phyloP scores from a whole-genome alignment of 148 eudicot genomes.

The Limonium bicolor region DNA sequence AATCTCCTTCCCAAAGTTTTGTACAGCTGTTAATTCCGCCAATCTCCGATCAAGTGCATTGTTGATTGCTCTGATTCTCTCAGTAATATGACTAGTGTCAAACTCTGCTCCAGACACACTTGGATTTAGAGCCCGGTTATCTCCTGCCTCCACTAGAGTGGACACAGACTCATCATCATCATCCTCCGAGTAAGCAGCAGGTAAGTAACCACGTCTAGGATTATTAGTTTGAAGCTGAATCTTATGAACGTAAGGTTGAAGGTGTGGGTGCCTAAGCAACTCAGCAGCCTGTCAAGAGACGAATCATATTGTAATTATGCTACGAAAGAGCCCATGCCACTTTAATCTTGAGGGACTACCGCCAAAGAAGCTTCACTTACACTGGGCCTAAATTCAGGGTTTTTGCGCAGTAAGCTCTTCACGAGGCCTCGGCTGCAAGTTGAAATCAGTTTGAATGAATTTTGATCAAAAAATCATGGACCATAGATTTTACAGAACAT shows the following conservation, averaged over 20 bases:
- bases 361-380: conserved; percentile 18
- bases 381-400: conserved; percentile 85
- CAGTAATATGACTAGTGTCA: conserved; percentile 30
- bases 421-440: conserved; percentile 78
- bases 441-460: no score
- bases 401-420: conserved; percentile 91
- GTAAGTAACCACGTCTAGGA: conserved; percentile 46
- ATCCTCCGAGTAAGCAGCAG: conserved; percentile 50
- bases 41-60: conserved; percentile 28
- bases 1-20: conserved; percentile 15
- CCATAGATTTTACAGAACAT: neutral
- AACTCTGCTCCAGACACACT: conserved; percentile 53
- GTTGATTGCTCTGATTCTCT: conserved; percentile 20
- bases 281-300: conserved; percentile 69
- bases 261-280: conserved; percentile 67
- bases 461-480: no score
- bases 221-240: conserved; percentile 58
- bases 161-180: conserved; percentile 47
- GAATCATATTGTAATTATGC: neutral
- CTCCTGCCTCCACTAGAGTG: conserved; percentile 48
- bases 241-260: conserved; percentile 68
- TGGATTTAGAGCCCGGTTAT: conserved; percentile 64
- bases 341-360: no score
- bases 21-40: conserved; percentile 27
- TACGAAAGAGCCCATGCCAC: neutral